phyloP scores from a whole-genome alignment of 495 filamentous ascomycete genomes.

The Beverwykella pulmonaria region DNA sequence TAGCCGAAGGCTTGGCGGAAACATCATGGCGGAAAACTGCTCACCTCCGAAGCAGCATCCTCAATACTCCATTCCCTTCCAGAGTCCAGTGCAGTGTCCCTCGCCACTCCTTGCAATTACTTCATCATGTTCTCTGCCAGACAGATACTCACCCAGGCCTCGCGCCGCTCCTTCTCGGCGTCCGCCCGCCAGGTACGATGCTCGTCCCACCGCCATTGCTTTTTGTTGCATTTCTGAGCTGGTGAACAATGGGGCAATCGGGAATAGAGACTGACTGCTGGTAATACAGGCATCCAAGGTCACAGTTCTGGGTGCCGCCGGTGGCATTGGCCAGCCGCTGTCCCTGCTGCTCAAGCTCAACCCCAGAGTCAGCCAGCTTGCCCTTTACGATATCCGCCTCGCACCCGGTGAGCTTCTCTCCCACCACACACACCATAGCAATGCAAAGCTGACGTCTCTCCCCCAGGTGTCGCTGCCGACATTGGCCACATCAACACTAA shows the following conservation, averaged over 20 bases:
- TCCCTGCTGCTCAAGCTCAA: constrained; percentile 98
- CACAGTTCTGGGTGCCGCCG: constrained; percentile 90
- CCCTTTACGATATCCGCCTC: constrained; percentile 95
- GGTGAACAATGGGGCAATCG: not conserved
- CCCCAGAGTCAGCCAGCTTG: constrained; percentile 86
- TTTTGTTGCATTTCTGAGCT: constrained; percentile 21
- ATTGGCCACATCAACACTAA: constrained; percentile 99
- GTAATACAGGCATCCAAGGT: constrained; percentile 84
- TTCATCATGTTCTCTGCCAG: constrained; percentile 78
- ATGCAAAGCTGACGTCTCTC: constrained; percentile 10
- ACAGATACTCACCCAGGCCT: constrained; percentile 68
- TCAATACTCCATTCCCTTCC: not conserved
- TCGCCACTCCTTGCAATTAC: constrained; percentile 28
- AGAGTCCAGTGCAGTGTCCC: constrained; percentile 26
- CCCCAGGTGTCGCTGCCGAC: constrained; percentile 91
- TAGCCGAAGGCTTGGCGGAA: constrained; percentile 8
- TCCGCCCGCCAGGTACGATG: constrained; percentile 80
- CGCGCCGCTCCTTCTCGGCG: constrained; percentile 91
- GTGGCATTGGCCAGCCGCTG: constrained; percentile 97
- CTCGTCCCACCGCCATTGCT: constrained; percentile 35
- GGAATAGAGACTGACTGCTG: constrained; percentile 45
- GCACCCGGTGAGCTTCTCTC: constrained; percentile 72
- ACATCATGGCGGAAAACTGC: constrained; percentile 4
- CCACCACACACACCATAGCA: not conserved
- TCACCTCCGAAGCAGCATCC: not conserved